Conservation (phyloP, 1,139 yeast species). For the Hansenula anomala region DNA sequence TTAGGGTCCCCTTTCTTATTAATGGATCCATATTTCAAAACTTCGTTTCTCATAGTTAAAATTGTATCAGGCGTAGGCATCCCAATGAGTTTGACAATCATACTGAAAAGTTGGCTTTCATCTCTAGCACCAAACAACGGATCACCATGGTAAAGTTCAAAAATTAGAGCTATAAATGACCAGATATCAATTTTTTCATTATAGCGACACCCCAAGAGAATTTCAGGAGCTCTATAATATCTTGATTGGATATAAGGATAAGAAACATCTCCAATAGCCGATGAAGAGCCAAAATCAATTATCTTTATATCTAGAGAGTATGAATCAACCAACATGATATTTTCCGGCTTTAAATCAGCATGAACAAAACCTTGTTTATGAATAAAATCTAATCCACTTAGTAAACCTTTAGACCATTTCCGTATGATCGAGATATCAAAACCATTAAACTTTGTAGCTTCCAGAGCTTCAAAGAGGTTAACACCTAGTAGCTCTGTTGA, state of each 20-base stretch:
- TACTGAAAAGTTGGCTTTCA: conserved; percentile 61
- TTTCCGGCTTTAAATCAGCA: conserved; percentile 76
- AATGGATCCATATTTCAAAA: conserved; percentile 8
- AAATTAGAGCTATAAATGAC: conserved; percentile 70
- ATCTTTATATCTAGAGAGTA: conserved; percentile 39
- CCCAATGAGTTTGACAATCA: conserved; percentile 58
- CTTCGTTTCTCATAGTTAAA: conserved; percentile 29
- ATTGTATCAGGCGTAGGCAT: conserved; percentile 45
- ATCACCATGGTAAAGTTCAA: conserved; percentile 60
- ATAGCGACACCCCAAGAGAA: conserved; percentile 73
- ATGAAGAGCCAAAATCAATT: conserved; percentile 67
- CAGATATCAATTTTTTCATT: conserved; percentile 69
- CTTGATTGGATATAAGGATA: conserved; percentile 62
- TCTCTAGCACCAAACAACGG: conserved; percentile 70
- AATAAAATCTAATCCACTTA: conserved; percentile 56
- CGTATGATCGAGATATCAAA: conserved; percentile 47
- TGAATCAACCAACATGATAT: conserved; percentile 47
- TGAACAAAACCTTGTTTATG: conserved; percentile 60
- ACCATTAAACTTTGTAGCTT: conserved; percentile 58
- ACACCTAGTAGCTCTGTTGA: conserved; percentile 68
- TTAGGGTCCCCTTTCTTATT: conserved; percentile 22
- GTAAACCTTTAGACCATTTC: conserved; percentile 48
- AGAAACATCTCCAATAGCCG: conserved; percentile 40
- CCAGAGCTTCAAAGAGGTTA: conserved; percentile 44
- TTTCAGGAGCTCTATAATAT: conserved; percentile 74